Conservation (phyloP, 1,139 yeast genomes). For the Kluyveromyces marxianus region DNA sequence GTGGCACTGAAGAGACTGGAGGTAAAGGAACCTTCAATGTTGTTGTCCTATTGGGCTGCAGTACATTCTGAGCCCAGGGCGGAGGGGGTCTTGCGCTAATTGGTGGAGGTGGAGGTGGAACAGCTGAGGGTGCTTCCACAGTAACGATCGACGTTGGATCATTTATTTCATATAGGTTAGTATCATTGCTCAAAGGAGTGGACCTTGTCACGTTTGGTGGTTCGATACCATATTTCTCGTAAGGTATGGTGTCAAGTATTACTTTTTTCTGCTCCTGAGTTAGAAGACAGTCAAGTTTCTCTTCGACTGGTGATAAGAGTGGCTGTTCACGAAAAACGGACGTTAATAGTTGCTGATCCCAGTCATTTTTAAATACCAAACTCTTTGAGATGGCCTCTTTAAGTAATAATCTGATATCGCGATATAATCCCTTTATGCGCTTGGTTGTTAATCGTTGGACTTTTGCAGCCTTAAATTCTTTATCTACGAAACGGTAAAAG, state of each 20-base stretch:
- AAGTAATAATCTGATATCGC: background rate
- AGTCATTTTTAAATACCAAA: constrained; percentile 1
- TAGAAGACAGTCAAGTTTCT: background rate
- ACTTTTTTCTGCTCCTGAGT: background rate
- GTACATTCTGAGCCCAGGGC: constrained; percentile 1
- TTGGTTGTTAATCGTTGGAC: background rate
- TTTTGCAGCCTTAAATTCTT: background rate
- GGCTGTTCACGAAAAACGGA: background rate
- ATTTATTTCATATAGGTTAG: background rate
- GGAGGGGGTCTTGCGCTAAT: constrained; percentile 1
- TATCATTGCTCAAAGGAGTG: background rate
- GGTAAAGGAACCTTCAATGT: background rate
- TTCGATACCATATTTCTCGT: background rate
- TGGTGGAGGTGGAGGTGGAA: constrained; percentile 11
- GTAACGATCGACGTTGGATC: background rate
- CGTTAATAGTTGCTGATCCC: constrained; percentile 5
- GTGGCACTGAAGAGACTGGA: background rate
- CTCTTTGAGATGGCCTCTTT: background rate
- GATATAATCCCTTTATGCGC: background rate
- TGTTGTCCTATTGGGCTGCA: background rate
- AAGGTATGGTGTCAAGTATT: constrained; percentile 1
- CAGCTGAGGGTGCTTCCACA: background rate
- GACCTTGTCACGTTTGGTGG: background rate
- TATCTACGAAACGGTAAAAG: constrained; percentile 3
- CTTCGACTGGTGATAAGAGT: background rate